Evolutionary conservation across 345 rosid genomes (phyloP).

Genomic region (Xanthoceras sorbifolium): DNA sequence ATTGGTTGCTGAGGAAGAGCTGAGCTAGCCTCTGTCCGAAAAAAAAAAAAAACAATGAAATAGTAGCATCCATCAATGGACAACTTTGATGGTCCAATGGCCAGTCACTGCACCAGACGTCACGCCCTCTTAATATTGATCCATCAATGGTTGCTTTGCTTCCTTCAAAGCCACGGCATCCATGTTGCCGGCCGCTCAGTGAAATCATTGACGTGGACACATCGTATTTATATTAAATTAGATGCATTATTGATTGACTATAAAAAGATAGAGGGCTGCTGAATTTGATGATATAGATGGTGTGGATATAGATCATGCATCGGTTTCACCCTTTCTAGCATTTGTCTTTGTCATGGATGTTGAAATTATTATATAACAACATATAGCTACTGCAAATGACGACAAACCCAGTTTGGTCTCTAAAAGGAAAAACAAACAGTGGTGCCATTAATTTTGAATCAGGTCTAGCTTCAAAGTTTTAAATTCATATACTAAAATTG

Average conservation of each 20-base stretch:
- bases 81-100: too few relatives aligned
- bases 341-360: neutral
- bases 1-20: too few relatives aligned
- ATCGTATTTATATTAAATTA: neutral
- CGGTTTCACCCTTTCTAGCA: neutral
- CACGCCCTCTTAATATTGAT: too few relatives aligned
- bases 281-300: neutral
- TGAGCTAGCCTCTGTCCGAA: too few relatives aligned
- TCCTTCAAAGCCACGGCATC: neutral
- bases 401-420: neutral
- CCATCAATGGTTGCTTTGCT: neutral
- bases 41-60: too few relatives aligned
- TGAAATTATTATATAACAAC: neutral
- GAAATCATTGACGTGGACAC: neutral
- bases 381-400: neutral
- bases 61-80: too few relatives aligned
- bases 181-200: neutral
- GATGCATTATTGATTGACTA: neutral
- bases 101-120: too few relatives aligned
- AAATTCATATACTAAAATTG: neutral
- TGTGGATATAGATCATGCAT: neutral
- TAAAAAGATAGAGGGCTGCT: too few relatives aligned
- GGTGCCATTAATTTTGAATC: neutral
- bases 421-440: neutral
- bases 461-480: neutral